Percentiles rank a stretch among this genome's conserved stretches.
phyloP scores from a whole-genome alignment of 169 alveolate species.

The Cardiosporidium cionae region DNA sequence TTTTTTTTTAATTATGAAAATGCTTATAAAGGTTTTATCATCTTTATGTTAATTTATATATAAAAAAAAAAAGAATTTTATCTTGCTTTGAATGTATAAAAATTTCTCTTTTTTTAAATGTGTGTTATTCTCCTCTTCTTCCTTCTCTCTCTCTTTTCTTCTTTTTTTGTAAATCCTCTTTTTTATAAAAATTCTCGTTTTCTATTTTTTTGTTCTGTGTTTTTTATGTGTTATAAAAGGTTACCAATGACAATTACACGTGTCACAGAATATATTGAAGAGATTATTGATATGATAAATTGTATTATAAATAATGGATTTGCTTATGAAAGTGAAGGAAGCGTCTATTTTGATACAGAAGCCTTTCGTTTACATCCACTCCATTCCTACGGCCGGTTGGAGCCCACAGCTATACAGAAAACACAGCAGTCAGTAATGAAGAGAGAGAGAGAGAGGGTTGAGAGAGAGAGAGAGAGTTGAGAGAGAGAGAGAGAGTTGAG shows the following conservation, averaged over 20 bases:
- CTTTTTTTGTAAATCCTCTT: too few relatives aligned
- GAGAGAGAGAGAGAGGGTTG: neutral
- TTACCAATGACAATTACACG: slow-evolving; percentile 29
- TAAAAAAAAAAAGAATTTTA: too few relatives aligned
- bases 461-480: neutral
- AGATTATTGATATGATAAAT: slow-evolving; percentile 20
- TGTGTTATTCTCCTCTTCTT: too few relatives aligned
- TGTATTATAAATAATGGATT: slow-evolving; percentile 10
- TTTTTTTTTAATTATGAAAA: too few relatives aligned
- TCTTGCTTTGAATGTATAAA: too few relatives aligned
- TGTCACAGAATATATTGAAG: slow-evolving; percentile 24
- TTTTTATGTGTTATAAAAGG: neutral
- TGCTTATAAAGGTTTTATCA: too few relatives aligned
- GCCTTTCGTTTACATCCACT: neutral
- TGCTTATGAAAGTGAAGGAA: slow-evolving; percentile 36
- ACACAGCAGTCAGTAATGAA: neutral
- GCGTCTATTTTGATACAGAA: slow-evolving; percentile 35
- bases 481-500: too few relatives aligned
- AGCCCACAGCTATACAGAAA: slow-evolving; percentile 16
- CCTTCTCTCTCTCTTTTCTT: too few relatives aligned
- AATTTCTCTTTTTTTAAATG: too few relatives aligned
- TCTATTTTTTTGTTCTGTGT: too few relatives aligned
- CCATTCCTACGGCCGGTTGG: slow-evolving; percentile 26
- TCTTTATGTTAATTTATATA: too few relatives aligned
- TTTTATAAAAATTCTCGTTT: too few relatives aligned